Evolutionary conservation across 148 eudicot genomes (phyloP).

Genomic region (Beta vulgaris): DNA sequence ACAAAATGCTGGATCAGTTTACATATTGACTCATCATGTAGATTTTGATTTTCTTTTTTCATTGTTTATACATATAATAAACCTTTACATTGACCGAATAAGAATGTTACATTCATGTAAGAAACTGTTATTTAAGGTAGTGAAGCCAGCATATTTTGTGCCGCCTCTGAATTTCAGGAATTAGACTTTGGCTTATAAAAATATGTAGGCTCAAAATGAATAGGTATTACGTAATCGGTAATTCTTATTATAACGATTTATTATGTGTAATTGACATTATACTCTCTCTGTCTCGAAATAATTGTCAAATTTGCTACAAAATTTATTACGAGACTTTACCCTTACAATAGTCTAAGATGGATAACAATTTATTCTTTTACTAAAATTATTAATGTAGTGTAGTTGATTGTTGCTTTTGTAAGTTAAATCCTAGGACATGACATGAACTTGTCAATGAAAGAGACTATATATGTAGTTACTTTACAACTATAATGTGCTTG

Average conservation of each 20-base stretch:
- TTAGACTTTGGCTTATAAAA: too few species aligned
- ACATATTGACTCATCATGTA: constrained; percentile 4
- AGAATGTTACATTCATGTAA: constrained; percentile 4
- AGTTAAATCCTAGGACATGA: background rate
- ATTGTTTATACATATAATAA: background rate
- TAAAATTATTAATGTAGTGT: background rate
- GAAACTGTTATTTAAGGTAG: background rate
- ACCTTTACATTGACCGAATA: background rate
- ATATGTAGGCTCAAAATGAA: too few species aligned
- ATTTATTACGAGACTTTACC: too few species aligned
- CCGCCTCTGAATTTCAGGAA: background rate
- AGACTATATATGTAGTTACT: background rate
- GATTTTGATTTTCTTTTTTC: background rate
- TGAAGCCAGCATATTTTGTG: background rate
- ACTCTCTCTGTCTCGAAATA: too few species aligned
- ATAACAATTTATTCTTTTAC: too few species aligned
- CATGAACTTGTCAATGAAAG: background rate
- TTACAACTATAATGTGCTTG: background rate
- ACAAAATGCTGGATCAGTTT: constrained; percentile 2
- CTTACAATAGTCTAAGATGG: too few species aligned
- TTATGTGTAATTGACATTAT: too few species aligned
- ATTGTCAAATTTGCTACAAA: too few species aligned
- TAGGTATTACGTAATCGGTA: too few species aligned
- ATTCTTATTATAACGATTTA: too few species aligned
- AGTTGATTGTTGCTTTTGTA: background rate